phyloP scores from a whole-genome alignment of 78 protist species.

The Diacronema lutheri region DNA sequence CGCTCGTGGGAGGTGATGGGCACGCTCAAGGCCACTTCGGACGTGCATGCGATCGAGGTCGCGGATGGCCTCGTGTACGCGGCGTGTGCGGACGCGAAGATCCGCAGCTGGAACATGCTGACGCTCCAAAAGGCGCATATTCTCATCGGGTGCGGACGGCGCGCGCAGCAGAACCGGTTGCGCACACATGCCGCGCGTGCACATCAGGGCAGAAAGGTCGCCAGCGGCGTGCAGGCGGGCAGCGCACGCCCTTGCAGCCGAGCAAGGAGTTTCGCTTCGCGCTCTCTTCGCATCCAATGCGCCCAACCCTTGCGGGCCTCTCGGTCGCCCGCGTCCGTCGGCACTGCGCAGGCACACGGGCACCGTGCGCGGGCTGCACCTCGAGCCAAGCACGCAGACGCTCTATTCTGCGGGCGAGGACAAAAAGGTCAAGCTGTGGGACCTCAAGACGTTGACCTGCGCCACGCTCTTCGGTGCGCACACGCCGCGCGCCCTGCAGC shows the following conservation, averaged over 20 bases:
- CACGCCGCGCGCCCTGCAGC: no score
- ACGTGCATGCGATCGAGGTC: neutral
- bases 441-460: no score
- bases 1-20: neutral
- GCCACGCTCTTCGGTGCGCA: no score
- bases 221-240: no score
- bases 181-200: no score
- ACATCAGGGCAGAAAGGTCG: no score
- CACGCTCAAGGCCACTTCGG: neutral
- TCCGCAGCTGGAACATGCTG: neutral
- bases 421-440: neutral
- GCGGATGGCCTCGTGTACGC: neutral
- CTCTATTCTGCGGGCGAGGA: neutral
- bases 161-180: no score
- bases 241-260: no score
- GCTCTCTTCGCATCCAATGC: no score
- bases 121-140: neutral
- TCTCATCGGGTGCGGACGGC: neutral
- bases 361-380: neutral
- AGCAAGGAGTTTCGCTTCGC: no score
- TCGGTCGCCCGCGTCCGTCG: no score
- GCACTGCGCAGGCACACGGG: neutral
- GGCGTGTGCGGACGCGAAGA: neutral
- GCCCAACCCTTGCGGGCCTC: no score
- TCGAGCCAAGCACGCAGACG: neutral